Base-by-base conservation (phyloP, 805 yeast species). In the Tetrapisispora arboricola region DNA sequence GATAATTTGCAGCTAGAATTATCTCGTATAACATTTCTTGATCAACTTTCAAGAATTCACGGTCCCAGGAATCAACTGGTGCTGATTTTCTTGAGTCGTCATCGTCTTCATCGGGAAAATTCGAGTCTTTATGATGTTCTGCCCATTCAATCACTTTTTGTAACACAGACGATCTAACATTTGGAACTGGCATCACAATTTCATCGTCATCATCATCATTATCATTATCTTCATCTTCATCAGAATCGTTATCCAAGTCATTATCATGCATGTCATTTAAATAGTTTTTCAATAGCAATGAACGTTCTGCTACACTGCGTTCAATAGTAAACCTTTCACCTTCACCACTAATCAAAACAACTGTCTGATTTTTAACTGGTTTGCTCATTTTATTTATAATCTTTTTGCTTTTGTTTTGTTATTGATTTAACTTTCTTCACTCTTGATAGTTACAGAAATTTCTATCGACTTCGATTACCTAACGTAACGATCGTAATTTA, bases 81-180 rank as follows among this genome's bases (percentile, higher is more conserved):
- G 87, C 86, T n/a, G 90, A 73, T 58, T 84, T 84, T 60, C 83
- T 78, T 19, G 84, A 75, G 50, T 85, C 94, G 40, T 82, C 88
- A 48, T 85, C 95, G 43, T 77, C 85, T 40, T 80, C 88, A 47
- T 79, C 86, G 16, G 84, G 84, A 63, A 80, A 80, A 16, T 69
- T 70, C 9, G 83, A 74, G 58, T 84, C 87, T 61, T 80, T 83
- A 68, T 90, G 96, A 61, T 90, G 92, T 56, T 84, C 94, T 54
- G 96, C 87, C 94, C 96, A 90, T 59, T 90, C 95, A 40, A 90
- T 70, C n/a, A 90, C 90, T 58, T 87, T 86, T 60, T 82, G 77
- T 64, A 90, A 71, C 17, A 90, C 95, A 15, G 82, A 78, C 9
- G 94, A 82, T 49, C 90, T 72, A 28, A 87, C 96, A 55, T 85